Percentiles rank a stretch among this genome's conserved stretches.
phyloP scores from a whole-genome alignment of 768 basidiomycete species.

The Mycena indigotica region DNA sequence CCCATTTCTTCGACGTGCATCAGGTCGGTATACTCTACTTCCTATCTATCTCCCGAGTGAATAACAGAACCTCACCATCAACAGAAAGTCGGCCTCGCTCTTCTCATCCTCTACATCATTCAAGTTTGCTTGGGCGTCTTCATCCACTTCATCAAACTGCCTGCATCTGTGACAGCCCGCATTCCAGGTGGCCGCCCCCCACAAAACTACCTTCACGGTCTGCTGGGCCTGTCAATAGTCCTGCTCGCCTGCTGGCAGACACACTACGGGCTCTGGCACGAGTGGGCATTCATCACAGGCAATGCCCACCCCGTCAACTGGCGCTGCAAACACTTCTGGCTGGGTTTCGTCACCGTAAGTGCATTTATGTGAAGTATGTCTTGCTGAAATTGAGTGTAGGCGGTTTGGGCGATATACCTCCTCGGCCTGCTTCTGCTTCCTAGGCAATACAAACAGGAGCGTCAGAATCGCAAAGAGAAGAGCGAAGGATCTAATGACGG shows the following conservation, averaged over 20 bases:
- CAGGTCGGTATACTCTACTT: constrained; percentile 18
- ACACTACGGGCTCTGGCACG: constrained; percentile 34
- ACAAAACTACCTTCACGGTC: constrained; percentile 27
- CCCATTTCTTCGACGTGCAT: constrained; percentile 33
- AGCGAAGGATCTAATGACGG: neutral
- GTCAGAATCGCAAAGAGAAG: constrained; percentile 9
- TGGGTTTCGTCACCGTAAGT: constrained; percentile 18
- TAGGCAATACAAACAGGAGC: constrained; percentile 33
- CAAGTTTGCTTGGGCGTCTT: constrained; percentile 38
- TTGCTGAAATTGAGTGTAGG: constrained; percentile 25
- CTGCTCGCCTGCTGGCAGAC: constrained; percentile 36
- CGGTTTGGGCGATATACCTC: constrained; percentile 31
- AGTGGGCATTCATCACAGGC: constrained; percentile 24
- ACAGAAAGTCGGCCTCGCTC: constrained; percentile 37
- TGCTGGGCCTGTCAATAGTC: constrained; percentile 40
- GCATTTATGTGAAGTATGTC: neutral
- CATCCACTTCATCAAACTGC: constrained; percentile 41
- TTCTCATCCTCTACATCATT: constrained; percentile 41
- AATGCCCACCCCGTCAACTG: constrained; percentile 19
- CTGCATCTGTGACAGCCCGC: constrained; percentile 17
- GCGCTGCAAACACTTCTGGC: constrained; percentile 25
- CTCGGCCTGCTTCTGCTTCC: constrained; percentile 31
- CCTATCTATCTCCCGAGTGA: neutral
- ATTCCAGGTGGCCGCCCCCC: constrained; percentile 32
- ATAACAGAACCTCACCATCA: neutral